Conservation (phyloP, 2,329 filamentous ascomycete species). For the Cercospora canescens region DNA sequence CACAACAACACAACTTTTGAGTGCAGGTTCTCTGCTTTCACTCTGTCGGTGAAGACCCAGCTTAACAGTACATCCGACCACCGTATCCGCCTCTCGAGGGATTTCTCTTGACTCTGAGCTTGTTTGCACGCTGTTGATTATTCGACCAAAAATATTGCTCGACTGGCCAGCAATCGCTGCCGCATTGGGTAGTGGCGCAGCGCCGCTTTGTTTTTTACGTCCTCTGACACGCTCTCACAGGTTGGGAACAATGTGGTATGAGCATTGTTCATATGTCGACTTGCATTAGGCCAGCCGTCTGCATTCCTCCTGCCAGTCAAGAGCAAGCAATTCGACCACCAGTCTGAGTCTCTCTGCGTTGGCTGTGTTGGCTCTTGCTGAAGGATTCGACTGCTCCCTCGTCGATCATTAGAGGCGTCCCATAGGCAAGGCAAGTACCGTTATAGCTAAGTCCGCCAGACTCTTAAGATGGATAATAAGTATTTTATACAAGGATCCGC, state of each 20-base stretch:
- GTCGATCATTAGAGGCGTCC: not conserved
- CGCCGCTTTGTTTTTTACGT: not conserved
- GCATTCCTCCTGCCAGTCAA: not conserved
- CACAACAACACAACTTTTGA: not conserved
- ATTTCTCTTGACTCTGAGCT: not conserved
- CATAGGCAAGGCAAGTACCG: not conserved
- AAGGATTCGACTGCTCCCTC: not conserved
- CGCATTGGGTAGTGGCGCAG: not conserved
- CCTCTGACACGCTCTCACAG: not conserved
- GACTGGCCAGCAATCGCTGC: not conserved
- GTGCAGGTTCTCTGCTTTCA: not conserved
- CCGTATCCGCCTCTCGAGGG: not conserved
- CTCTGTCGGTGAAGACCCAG: not conserved
- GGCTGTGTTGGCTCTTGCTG: not conserved
- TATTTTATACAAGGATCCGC: not conserved
- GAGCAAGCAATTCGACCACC: not conserved
- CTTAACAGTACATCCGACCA: not conserved
- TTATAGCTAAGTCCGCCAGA: not conserved
- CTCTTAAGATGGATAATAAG: not conserved
- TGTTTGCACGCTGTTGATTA: not conserved
- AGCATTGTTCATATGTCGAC: not conserved
- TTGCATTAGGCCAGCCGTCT: not conserved
- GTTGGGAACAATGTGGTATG: not conserved
- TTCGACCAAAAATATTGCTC: not conserved
- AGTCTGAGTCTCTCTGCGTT: not conserved